Percentiles rank a stretch among this genome's conserved stretches.
phyloP scores from a whole-genome alignment of 2,329 filamentous ascomycete genomes.

The Mycogone perniciosa region DNA sequence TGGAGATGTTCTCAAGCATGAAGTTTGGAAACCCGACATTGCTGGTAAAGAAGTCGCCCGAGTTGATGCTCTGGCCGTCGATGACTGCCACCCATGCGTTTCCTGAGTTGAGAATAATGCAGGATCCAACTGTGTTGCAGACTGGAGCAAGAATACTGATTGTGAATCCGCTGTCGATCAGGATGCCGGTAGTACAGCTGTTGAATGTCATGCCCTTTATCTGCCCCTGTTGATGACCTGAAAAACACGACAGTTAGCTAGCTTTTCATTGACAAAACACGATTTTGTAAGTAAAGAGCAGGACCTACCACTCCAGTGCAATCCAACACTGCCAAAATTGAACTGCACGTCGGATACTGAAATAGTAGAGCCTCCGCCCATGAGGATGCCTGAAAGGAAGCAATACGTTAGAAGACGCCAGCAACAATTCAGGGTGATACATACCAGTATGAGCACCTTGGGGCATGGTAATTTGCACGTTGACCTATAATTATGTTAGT shows the following conservation, averaged over 20 bases:
- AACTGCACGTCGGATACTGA: constrained; percentile 16
- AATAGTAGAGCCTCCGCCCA: constrained; percentile 15
- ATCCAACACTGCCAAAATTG: constrained; percentile 15
- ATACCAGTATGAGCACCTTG: constrained; percentile 15
- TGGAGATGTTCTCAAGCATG: constrained; percentile 16
- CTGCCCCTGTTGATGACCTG: constrained; percentile 11
- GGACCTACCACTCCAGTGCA: constrained; percentile 16
- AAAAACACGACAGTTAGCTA: background rate
- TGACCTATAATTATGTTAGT: constrained; percentile 11
- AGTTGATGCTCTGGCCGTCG: constrained; percentile 9
- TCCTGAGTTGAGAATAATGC: constrained; percentile 8
- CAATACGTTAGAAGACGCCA: background rate
- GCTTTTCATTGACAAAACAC: too few relatives aligned
- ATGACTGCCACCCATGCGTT: constrained; percentile 10
- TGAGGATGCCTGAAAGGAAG: constrained; percentile 3
- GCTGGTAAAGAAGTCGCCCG: constrained; percentile 11
- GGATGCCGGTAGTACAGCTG: constrained; percentile 6
- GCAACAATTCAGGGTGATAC: background rate
- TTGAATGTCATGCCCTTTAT: constrained; percentile 12
- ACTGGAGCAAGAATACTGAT: constrained; percentile 10
- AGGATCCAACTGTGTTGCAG: constrained; percentile 10
- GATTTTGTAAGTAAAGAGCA: background rate
- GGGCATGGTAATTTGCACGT: constrained; percentile 14
- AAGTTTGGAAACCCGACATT: constrained; percentile 6
- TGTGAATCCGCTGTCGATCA: constrained; percentile 7